Conservation (phyloP, 129 eudicot species). For the Calendula officinalis region DNA sequence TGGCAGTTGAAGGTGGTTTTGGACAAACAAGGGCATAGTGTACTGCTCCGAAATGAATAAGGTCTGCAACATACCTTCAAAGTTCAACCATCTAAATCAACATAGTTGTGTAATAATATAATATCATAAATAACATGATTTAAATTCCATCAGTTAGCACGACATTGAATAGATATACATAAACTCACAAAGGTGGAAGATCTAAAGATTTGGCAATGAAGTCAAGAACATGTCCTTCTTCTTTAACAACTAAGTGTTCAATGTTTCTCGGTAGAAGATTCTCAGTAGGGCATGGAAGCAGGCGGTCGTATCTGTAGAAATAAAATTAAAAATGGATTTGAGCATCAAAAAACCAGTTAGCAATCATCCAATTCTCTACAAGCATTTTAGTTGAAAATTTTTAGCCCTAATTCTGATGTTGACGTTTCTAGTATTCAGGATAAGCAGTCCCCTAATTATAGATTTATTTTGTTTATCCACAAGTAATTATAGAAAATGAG, state of each 20-base stretch:
- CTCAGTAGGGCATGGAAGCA: conserved; percentile 76
- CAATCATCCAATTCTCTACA: too few species aligned
- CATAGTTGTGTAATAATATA: background rate
- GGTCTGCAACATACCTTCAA: conserved; percentile 91
- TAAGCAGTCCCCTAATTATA: too few species aligned
- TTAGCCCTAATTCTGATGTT: too few species aligned
- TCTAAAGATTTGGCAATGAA: conserved; percentile 56
- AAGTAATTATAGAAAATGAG: too few species aligned
- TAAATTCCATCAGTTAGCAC: too few species aligned
- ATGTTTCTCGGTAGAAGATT: conserved; percentile 67
- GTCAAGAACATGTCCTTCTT: conserved; percentile 67
- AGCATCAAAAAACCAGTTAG: background rate
- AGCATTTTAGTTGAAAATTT: too few species aligned
- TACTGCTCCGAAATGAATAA: conserved; percentile 92
- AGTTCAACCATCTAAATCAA: conserved; percentile 29
- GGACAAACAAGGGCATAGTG: conserved; percentile 91
- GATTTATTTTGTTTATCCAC: too few species aligned
- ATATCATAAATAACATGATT: too few species aligned
- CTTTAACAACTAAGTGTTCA: conserved; percentile 74
- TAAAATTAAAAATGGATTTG: too few species aligned
- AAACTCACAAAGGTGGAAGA: conserved; percentile 77
- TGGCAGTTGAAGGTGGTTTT: conserved; percentile 85
- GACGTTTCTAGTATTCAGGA: too few species aligned
- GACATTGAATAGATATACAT: too few species aligned
- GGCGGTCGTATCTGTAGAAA: conserved; percentile 39